Evolutionary conservation across 2,329 filamentous ascomycete genomes (phyloP).

Genomic region (Diaporthe vexans): DNA sequence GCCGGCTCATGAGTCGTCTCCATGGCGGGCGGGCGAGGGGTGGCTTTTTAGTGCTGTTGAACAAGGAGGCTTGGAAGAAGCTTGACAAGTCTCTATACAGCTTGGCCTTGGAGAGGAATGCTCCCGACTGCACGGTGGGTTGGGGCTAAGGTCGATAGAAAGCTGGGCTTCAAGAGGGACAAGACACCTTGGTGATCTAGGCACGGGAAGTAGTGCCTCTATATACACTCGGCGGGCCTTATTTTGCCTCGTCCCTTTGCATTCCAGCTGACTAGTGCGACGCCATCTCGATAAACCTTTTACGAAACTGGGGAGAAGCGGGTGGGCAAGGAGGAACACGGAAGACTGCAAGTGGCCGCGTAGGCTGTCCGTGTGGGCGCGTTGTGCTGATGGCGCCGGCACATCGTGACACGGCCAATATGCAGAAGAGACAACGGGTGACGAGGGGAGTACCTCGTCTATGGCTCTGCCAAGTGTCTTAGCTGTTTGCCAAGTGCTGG

Average conservation of each 20-base stretch:
- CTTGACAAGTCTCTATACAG: slow-evolving; percentile 27
- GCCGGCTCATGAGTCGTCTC: slow-evolving; percentile 63
- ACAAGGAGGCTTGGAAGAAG: slow-evolving; percentile 34
- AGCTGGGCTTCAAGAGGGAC: slow-evolving; percentile 8
- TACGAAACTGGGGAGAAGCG: slow-evolving; percentile 6
- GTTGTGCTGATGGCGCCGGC: slow-evolving; percentile 23
- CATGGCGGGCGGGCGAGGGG: slow-evolving; percentile 40
- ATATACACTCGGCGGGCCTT: slow-evolving; percentile 11
- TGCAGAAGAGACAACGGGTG: slow-evolving; percentile 30
- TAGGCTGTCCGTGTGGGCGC: slow-evolving; percentile 22
- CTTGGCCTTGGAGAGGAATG: slow-evolving; percentile 20
- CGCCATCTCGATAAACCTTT: neutral
- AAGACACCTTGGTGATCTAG: slow-evolving; percentile 9
- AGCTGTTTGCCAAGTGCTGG: slow-evolving; percentile 28
- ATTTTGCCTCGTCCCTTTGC: neutral
- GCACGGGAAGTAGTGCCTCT: slow-evolving; percentile 26
- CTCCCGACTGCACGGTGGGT: slow-evolving; percentile 27
- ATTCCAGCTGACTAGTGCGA: slow-evolving; percentile 25
- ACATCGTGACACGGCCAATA: slow-evolving; percentile 33
- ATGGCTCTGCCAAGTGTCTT: slow-evolving; percentile 32
- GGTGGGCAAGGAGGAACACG: slow-evolving; percentile 16
- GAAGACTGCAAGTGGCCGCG: slow-evolving; percentile 24
- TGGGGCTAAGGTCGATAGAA: neutral
- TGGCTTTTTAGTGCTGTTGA: slow-evolving; percentile 12
- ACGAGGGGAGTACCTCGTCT: slow-evolving; percentile 18